These are phyloP conservation scores for Leptosphaerulina australis DNA, from an alignment of 2,329 filamentous ascomycete species.

Conservation along the genomic window DNA sequence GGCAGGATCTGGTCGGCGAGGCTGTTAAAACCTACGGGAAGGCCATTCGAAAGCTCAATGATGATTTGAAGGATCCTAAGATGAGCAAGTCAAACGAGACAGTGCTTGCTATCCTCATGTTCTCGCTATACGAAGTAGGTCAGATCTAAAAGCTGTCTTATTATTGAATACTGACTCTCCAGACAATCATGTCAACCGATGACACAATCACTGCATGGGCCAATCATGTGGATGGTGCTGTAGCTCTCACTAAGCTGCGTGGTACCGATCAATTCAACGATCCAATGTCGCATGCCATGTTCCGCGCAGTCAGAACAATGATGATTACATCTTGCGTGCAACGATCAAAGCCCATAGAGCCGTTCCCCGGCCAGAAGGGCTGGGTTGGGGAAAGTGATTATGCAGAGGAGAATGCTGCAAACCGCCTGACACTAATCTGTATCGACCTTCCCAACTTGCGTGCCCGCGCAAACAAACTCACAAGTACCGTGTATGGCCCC, in stretches of 20 bases:
- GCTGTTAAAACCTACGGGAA: slow-evolving; percentile 47
- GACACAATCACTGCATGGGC: slow-evolving; percentile 48
- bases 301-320: slow-evolving; percentile 50
- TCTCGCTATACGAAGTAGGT: slow-evolving; percentile 52
- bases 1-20: slow-evolving; percentile 40
- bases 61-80: slow-evolving; percentile 45
- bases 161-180: neutral
- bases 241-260: slow-evolving; percentile 47
- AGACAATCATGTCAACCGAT: slow-evolving; percentile 49
- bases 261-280: slow-evolving; percentile 49
- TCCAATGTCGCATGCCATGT: slow-evolving; percentile 46
- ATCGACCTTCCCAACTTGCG: slow-evolving; percentile 49
- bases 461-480: slow-evolving; percentile 42
- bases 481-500: slow-evolving; percentile 28
- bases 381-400: slow-evolving; percentile 44
- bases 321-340: slow-evolving; percentile 52
- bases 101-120: slow-evolving; percentile 49
- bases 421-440: slow-evolving; percentile 49
- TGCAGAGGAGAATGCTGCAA: slow-evolving; percentile 48
- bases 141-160: neutral
- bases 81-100: slow-evolving; percentile 48
- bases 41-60: slow-evolving; percentile 46
- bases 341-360: slow-evolving; percentile 47
- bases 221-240: slow-evolving; percentile 51
- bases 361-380: slow-evolving; percentile 44